Conservation (phyloP, 208 protist genomes). For the Wallacemonas sp. region DNA sequence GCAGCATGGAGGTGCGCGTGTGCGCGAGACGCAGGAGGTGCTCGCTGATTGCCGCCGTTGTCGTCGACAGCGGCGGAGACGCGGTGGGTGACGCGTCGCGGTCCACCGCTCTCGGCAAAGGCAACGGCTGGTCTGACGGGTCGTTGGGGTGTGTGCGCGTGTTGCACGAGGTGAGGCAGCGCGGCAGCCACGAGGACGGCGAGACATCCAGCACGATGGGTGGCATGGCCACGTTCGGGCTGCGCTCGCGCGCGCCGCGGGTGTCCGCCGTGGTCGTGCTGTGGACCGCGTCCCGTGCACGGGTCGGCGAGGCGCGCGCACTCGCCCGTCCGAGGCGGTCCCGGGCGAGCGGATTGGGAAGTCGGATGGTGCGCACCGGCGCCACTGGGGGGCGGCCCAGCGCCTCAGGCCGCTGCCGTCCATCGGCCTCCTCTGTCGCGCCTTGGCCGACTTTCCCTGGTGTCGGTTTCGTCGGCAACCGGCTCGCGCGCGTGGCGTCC, state of each 20-base stretch:
- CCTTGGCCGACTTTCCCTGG: neutral
- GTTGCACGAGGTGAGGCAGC: slow-evolving; percentile 47
- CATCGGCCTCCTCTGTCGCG: slow-evolving; percentile 3
- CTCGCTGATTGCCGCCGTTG: slow-evolving; percentile 43
- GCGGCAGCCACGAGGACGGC: slow-evolving; percentile 37
- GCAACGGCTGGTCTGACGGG: slow-evolving; percentile 8
- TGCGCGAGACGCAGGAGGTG: slow-evolving; percentile 71
- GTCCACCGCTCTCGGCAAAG: slow-evolving; percentile 33
- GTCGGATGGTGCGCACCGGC: slow-evolving; percentile 52
- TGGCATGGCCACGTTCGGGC: slow-evolving; percentile 37
- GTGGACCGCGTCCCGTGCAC: neutral
- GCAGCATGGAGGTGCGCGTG: slow-evolving; percentile 57
- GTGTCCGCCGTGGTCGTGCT: neutral
- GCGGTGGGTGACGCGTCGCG: no score
- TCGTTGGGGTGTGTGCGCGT: neutral
- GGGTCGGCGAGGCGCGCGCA: neutral
- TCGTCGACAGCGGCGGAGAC: slow-evolving; percentile 24
- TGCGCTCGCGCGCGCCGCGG: neutral
- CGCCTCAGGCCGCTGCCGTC: slow-evolving; percentile 20
- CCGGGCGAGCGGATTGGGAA: slow-evolving; percentile 47
- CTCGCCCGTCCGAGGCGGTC: neutral
- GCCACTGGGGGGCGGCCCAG: slow-evolving; percentile 12
- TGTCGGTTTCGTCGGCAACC: neutral
- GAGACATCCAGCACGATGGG: slow-evolving; percentile 74
- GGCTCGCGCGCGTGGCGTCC: slow-evolving; percentile 17